Base-by-base conservation (phyloP, 2,329 filamentous ascomycete genomes). In the Magnaporthiopsis poae region DNA sequence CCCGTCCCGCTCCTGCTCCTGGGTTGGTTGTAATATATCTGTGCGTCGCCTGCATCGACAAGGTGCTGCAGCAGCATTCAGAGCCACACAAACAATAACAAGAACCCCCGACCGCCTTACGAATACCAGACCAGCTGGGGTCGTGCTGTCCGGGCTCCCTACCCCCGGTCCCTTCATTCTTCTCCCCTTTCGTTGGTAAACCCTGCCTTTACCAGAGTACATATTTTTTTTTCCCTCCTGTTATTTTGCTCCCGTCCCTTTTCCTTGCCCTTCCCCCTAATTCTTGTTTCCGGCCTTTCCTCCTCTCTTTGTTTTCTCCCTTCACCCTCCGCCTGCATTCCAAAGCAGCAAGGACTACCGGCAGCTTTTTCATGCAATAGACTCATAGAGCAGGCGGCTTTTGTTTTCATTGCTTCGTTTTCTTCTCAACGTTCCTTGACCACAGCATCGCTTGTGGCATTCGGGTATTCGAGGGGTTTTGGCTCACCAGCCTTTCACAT, bases 231-330 rank as follows among this genome's bases (percentile, higher is more conserved):
- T 65, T 52, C 65, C 64, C 31, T 31, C 31, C 31, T 64, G 52
- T 68, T 65, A 64, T 62, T 68, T 65, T 62, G 36, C 64, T 65
- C 66, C 65, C 65, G 61, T 46, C 65, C 27, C 64, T 61, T 66
- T 66, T 66, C 61, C 65, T 65, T 65, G 64, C 62, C 62, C 61
- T 65, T 66, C 66, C 61, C 62, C 46, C 33, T 64, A 60, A 39
- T 66, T 60, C 8, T 25, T 46, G 52, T 67, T 64, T 46, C 63
- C 65, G 64, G 66, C 64, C 61, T 67, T 66, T 67, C 64, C 67
- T 66, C 46, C 21, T 25, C 46, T 56, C 46, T 56, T 56, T 56
- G 46, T 56, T 56, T 25, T 56, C 46, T 56, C 46, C 46, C 46
- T 56, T 25, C 46, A 46, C n/a, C 21, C 46, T 56, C 46, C 21